Percentiles rank a stretch among this genome's conserved stretches.
These are phyloP conservation scores for Fusarium austroafricanum DNA, from an alignment of 2,329 filamentous ascomycete species.

Conservation along the genomic window DNA sequence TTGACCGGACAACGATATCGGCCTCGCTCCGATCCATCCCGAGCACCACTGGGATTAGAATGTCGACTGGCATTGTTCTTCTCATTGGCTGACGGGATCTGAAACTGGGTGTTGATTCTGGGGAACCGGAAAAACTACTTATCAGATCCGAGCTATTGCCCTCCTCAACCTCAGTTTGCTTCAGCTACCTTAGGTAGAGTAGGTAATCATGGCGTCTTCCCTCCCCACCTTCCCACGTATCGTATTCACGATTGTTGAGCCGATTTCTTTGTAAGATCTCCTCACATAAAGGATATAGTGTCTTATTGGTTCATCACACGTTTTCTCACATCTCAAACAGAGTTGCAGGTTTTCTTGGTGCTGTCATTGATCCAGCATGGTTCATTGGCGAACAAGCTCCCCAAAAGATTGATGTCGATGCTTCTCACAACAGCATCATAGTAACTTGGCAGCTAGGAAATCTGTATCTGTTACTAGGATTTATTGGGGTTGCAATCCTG, in stretches of 20 bases:
- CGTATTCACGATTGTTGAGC: slow-evolving; percentile 76
- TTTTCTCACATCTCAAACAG: slow-evolving; percentile 53
- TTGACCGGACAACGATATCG: slow-evolving; percentile 21
- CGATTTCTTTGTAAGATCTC: slow-evolving; percentile 71
- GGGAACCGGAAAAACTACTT: slow-evolving; percentile 9
- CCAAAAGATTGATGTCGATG: slow-evolving; percentile 48
- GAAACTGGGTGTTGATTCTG: slow-evolving; percentile 6
- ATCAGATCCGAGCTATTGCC: slow-evolving; percentile 5
- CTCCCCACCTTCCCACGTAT: slow-evolving; percentile 73
- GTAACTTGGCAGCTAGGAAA: slow-evolving; percentile 77
- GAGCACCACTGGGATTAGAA: slow-evolving; percentile 6
- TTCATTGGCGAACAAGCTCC: slow-evolving; percentile 74
- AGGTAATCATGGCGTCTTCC: slow-evolving; percentile 68
- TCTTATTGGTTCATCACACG: not conserved
- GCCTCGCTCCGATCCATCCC: slow-evolving; percentile 29
- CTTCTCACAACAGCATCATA: slow-evolving; percentile 62
- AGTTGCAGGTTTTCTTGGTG: slow-evolving; percentile 67
- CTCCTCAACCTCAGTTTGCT: slow-evolving; percentile 13
- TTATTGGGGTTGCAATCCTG: slow-evolving; percentile 73
- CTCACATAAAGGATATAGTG: not conserved
- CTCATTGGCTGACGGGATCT: slow-evolving; percentile 7
- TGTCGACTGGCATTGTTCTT: not conserved
- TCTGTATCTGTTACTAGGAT: slow-evolving; percentile 72
- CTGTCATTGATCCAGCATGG: slow-evolving; percentile 67
- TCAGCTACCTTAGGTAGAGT: too few relatives aligned